Conservation (phyloP, 768 basidiomycete species). For the Sistotremastrum suecicum region DNA sequence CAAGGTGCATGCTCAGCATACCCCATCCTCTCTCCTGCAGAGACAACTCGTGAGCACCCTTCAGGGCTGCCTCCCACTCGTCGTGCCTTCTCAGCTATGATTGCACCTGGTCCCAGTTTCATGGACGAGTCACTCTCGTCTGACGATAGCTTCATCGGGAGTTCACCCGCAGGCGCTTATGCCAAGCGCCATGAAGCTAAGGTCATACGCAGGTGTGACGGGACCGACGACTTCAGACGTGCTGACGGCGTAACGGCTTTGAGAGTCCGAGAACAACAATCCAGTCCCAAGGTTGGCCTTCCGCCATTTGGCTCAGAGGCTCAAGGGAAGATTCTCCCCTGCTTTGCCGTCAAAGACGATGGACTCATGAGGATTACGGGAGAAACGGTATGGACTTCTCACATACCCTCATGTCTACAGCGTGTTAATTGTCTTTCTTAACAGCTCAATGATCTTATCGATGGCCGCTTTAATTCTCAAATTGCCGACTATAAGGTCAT, state of each 20-base stretch:
- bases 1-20: constrained; percentile 20
- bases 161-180: constrained; percentile 64
- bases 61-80: constrained; percentile 37
- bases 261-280: constrained; percentile 11
- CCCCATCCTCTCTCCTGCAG: constrained; percentile 18
- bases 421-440: constrained; percentile 3
- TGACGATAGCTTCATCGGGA: constrained; percentile 40
- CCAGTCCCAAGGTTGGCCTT: constrained; percentile 24
- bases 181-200: constrained; percentile 62
- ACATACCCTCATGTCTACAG: constrained; percentile 1
- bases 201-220: constrained; percentile 67
- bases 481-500: constrained; percentile 68
- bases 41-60: constrained; percentile 4
- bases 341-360: constrained; percentile 87
- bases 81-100: constrained; percentile 65
- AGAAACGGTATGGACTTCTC: constrained; percentile 47
- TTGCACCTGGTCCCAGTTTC: constrained; percentile 25
- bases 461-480: constrained; percentile 52
- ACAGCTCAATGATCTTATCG: constrained; percentile 66
- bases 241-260: constrained; percentile 51
- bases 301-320: constrained; percentile 73
- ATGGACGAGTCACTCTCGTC: constrained; percentile 38
- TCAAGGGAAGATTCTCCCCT: constrained; percentile 85
- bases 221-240: constrained; percentile 68
- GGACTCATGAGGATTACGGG: constrained; percentile 83